Evolutionary conservation across 345 rosid species (phyloP).

Genomic region (Raphanus sativus): DNA sequence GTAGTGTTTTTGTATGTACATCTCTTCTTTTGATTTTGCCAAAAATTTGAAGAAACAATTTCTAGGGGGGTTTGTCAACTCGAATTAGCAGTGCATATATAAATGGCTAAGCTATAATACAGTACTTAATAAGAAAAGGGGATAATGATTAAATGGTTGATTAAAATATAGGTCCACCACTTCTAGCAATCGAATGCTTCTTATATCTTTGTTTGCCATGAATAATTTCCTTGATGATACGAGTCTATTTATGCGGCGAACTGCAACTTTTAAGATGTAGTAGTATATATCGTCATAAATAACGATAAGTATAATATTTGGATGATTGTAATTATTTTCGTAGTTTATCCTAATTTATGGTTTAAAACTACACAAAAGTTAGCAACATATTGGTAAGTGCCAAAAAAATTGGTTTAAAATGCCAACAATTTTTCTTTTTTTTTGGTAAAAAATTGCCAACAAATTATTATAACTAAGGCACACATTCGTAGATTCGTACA

Average conservation of each 20-base stretch:
- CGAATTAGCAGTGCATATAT: slow-evolving; percentile 27
- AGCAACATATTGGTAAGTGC: slow-evolving; percentile 1
- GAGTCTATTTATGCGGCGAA: slow-evolving; percentile 41
- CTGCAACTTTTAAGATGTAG: slow-evolving; percentile 11
- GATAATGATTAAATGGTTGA: slow-evolving; percentile 44
- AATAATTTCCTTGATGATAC: slow-evolving; percentile 24
- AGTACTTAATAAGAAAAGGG: slow-evolving; percentile 20
- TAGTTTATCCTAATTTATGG: not conserved
- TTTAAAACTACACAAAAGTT: not conserved
- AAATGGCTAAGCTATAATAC: slow-evolving; percentile 19
- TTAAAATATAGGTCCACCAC: slow-evolving; percentile 43
- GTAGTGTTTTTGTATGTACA: slow-evolving; percentile 19
- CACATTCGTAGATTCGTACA: not conserved
- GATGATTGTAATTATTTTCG: not conserved
- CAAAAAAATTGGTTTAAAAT: not conserved
- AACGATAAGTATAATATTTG: not conserved
- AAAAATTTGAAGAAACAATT: not conserved
- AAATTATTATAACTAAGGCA: not conserved
- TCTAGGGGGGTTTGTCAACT: slow-evolving; percentile 14
- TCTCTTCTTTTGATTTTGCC: slow-evolving; percentile 14
- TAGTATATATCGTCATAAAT: slow-evolving; percentile 22
- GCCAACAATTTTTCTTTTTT: too few relatives aligned
- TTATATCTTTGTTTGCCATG: slow-evolving; percentile 36
- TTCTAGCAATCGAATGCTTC: slow-evolving; percentile 40
- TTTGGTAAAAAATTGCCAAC: too few relatives aligned